Evolutionary conservation across 202 grass and related monocot genomes (phyloP).

Genomic region (Setaria viridis): DNA sequence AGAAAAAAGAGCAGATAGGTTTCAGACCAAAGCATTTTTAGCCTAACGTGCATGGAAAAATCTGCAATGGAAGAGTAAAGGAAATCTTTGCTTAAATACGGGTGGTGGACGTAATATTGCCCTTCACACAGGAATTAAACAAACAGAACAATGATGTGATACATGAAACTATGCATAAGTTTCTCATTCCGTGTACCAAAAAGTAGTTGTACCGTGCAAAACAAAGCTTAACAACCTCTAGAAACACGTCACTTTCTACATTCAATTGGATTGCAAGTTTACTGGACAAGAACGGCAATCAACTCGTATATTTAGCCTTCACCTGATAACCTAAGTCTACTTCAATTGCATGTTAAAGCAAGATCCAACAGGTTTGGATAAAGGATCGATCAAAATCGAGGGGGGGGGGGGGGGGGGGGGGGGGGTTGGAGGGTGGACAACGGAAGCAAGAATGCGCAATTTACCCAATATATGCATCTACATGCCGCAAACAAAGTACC

Average conservation of each 20-base stretch:
- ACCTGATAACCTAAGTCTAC: background rate
- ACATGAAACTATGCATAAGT: background rate
- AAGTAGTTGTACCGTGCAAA: background rate
- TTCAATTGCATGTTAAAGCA: background rate
- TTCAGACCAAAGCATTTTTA: slow-evolving; percentile 50
- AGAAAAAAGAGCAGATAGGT: slow-evolving; percentile 35
- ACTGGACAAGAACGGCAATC: background rate
- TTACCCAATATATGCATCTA: slow-evolving; percentile 24
- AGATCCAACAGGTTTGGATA: background rate
- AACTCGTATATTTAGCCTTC: background rate
- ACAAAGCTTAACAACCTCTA: background rate
- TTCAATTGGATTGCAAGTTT: background rate
- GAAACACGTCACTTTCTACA: background rate
- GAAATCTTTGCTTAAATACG: slow-evolving; percentile 24
- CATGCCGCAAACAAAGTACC: background rate
- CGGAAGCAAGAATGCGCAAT: background rate
- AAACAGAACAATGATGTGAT: background rate
- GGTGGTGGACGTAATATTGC: background rate
- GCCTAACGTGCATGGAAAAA: slow-evolving; percentile 48
- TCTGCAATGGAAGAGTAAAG: slow-evolving; percentile 41
- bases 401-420: too few species aligned
- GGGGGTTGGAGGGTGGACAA: too few species aligned
- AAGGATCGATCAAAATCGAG: background rate
- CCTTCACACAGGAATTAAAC: background rate
- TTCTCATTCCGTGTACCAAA: background rate